A percentile compares a stretch with the other conserved stretches of the same genome.
Conservation (phyloP, 331 rosid species). For the Cydonia oblonga region DNA sequence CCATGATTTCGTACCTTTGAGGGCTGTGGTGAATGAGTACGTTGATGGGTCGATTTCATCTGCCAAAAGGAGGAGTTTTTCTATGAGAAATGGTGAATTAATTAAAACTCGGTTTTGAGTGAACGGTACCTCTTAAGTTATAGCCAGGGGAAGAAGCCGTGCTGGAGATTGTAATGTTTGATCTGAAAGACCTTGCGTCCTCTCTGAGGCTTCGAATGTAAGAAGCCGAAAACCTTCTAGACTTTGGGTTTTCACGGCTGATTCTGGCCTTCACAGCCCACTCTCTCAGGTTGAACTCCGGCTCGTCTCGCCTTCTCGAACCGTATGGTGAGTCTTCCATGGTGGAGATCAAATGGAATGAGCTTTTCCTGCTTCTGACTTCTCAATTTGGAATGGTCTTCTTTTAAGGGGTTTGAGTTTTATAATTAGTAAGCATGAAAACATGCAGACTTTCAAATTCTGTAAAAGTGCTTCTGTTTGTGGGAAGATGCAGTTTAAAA, state of each 20-base stretch:
- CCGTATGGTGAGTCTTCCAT: constrained; percentile 37
- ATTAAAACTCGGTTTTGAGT: not conserved
- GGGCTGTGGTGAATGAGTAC: constrained; percentile 80
- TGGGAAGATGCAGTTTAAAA: not conserved
- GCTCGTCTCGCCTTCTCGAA: constrained; percentile 44
- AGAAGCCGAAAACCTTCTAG: constrained; percentile 83
- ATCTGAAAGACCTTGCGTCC: constrained; percentile 69
- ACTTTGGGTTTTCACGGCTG: constrained; percentile 42
- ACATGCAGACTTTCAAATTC: not conserved
- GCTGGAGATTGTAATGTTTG: constrained; percentile 75
- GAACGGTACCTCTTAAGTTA: constrained; percentile 40
- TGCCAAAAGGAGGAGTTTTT: constrained; percentile 13
- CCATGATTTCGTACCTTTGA: constrained; percentile 44
- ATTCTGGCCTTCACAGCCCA: constrained; percentile 45
- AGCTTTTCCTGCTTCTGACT: not conserved
- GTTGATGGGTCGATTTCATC: constrained; percentile 94
- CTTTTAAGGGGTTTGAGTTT: not conserved
- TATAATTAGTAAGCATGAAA: not conserved
- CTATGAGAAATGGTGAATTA: not conserved
- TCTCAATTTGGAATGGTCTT: not conserved
- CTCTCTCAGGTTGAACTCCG: constrained; percentile 55
- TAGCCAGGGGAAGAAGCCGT: constrained; percentile 94
- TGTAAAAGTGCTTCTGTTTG: not conserved
- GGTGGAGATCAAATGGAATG: constrained; percentile 25
- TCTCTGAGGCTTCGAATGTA: constrained; percentile 70